Evolutionary conservation across 345 rosid genomes (phyloP).

Genomic region (Noccaea bulbosa): DNA sequence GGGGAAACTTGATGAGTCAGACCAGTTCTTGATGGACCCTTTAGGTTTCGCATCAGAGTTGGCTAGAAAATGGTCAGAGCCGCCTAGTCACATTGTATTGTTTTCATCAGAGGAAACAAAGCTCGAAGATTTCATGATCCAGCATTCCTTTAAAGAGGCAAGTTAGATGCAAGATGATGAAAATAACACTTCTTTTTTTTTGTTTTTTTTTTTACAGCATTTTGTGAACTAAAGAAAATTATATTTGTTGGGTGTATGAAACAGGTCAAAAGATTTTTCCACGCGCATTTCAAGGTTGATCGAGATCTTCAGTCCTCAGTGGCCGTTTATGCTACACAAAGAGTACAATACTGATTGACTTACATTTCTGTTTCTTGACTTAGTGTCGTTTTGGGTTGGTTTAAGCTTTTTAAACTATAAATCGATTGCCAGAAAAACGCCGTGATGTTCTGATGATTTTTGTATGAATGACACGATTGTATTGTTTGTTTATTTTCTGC

Average conservation of each 20-base stretch:
- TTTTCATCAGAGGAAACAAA: slow-evolving; percentile 71
- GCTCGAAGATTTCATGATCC: slow-evolving; percentile 57
- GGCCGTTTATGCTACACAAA: slow-evolving; percentile 50
- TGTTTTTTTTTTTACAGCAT: not conserved
- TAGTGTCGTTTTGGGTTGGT: slow-evolving; percentile 2
- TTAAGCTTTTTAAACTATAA: not conserved
- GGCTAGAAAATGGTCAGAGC: slow-evolving; percentile 64
- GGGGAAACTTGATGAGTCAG: slow-evolving; percentile 71
- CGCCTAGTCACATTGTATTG: slow-evolving; percentile 72
- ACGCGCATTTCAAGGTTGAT: slow-evolving; percentile 90
- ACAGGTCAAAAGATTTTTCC: slow-evolving; percentile 81
- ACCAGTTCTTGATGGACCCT: slow-evolving; percentile 75
- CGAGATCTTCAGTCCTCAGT: slow-evolving; percentile 88
- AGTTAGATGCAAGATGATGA: slow-evolving; percentile 17
- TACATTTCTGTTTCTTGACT: not conserved
- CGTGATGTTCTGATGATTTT: slow-evolving; percentile 15
- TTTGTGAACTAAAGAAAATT: not conserved
- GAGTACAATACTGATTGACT: not conserved
- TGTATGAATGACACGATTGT: not conserved
- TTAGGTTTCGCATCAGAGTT: slow-evolving; percentile 58
- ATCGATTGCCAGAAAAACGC: not conserved
- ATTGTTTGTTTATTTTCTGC: too few relatives aligned
- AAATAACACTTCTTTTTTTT: slow-evolving; percentile 6
- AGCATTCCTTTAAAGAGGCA: slow-evolving; percentile 78
- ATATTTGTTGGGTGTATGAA: not conserved